A percentile compares a stretch with the other conserved stretches of the same genome.
phyloP scores from a whole-genome alignment of 2,329 filamentous ascomycete genomes.

The Alternaria gaisen region DNA sequence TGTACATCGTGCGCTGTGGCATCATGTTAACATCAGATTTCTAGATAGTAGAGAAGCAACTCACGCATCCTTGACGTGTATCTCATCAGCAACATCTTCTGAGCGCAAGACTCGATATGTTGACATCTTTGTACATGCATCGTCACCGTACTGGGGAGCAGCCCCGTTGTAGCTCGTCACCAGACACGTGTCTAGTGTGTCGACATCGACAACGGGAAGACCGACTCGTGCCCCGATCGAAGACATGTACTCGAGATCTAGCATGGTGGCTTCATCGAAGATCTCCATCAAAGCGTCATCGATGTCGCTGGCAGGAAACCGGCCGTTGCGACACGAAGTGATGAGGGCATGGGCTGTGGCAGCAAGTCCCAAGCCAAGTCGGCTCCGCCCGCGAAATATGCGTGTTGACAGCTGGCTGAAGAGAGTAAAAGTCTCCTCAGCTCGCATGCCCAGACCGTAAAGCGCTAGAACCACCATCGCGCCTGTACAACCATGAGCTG shows the following conservation, averaged over 20 bases:
- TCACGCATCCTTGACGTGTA: conserved; percentile 2
- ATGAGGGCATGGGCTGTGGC: conserved; percentile 2
- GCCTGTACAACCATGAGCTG: background rate
- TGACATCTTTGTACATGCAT: background rate
- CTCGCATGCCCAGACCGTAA: background rate
- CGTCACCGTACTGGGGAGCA: background rate
- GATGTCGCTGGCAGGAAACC: conserved; percentile 2
- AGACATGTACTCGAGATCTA: background rate
- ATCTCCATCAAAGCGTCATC: background rate
- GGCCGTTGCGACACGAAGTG: background rate
- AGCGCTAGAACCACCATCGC: conserved; percentile 1
- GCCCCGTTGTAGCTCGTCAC: conserved; percentile 5
- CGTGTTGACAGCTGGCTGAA: conserved; percentile 1
- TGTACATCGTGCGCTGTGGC: conserved; percentile 1
- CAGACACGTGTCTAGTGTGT: conserved; percentile 1
- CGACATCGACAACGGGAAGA: background rate
- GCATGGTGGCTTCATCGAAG: conserved; percentile 4
- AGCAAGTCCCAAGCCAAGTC: conserved; percentile 1
- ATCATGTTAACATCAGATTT: background rate
- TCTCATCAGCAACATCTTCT: background rate
- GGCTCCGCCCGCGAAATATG: conserved; percentile 4
- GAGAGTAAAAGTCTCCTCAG: background rate
- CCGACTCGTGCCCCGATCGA: conserved; percentile 1
- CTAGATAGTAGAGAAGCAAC: background rate
- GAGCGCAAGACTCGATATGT: conserved; percentile 4